Base-by-base conservation (phyloP, 2,329 filamentous ascomycete genomes). In the Colletotrichum sp. region DNA sequence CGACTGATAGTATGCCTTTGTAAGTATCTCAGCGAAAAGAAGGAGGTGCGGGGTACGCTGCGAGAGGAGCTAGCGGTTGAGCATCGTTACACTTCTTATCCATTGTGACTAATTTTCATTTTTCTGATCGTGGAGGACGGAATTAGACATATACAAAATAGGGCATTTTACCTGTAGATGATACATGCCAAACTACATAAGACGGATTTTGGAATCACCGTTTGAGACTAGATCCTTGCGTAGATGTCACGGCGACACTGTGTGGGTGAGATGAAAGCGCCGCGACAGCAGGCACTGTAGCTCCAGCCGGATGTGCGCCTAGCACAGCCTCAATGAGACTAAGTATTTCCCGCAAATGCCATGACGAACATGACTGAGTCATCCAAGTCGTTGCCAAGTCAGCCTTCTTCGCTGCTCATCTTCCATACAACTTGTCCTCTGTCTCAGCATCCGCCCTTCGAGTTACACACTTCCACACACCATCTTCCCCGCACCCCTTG, bases 401-500 rank as follows among this genome's bases (percentile, higher is more conserved):
- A 52, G n/a, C 44, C 11, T 13, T 13, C n/a, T 13, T 22, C 12
- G 44, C 3, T 52, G 44, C 44, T 52, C 5, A 52, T 52, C n/a
- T 13, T 25, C 36, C 36, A 9, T 39, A 22, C 44, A 22, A 52
- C 44, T 49, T 22, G 11, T 13, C 44, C 4, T 49, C 3, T 49
- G 44, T 25, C n/a, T 22, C 11, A 52, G 44, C 44, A 22, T 52
- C n/a, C n/a, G 12, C 12, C 44, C 44, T 52, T 22, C 44, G 13
- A 49, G n/a, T 13, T 22, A 27, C 27, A 27, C 27, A 27, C 6
- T 49, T 22, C 2, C 11, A 12, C 11, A 8, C 3, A 6, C 6
- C 19, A 49, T 7, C 55, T 15, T 71, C 69, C 69, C 69, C 55
- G 30, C 69, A 76, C 32, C 22, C 15, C 3, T 12, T n/a, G n/a